Percentiles rank a stretch among this genome's conserved stretches.
Conservation (phyloP, 2,329 filamentous ascomycete species). For the Harringtonia lauricola region DNA sequence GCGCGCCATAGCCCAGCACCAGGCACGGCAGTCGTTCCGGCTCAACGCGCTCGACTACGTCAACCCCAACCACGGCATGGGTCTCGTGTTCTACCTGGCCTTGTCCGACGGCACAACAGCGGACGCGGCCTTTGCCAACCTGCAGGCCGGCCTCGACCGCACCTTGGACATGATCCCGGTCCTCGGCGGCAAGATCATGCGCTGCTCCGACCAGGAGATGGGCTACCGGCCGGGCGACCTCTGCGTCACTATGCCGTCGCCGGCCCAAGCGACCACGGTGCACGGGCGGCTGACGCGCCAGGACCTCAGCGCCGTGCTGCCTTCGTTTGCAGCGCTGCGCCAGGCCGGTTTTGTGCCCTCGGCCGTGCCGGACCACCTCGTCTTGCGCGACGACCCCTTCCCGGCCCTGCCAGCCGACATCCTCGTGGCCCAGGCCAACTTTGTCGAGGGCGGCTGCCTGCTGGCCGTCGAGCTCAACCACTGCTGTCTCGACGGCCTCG, state of each 20-base stretch:
- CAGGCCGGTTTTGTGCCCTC: not conserved
- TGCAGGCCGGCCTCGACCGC: not conserved
- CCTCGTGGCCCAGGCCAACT: slow-evolving; percentile 1
- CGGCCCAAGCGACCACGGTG: not conserved
- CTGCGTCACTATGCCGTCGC: not conserved
- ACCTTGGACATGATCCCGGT: not conserved
- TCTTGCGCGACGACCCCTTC: slow-evolving; percentile 3
- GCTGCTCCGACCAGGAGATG: not conserved
- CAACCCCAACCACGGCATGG: slow-evolving; percentile 4
- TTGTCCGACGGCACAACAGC: not conserved
- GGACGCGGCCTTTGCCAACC: not conserved
- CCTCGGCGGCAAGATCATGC: slow-evolving; percentile 1
- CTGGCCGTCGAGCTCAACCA: slow-evolving; percentile 3
- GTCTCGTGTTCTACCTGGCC: not conserved
- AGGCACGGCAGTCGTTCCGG: not conserved
- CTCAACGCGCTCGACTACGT: slow-evolving; percentile 3
- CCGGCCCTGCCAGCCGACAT: not conserved
- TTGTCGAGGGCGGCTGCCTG: slow-evolving; percentile 1
- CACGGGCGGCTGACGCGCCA: not conserved
- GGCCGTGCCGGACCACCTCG: not conserved
- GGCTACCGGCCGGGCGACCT: not conserved
- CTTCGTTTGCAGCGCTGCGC: not conserved
- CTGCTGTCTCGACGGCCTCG: slow-evolving; percentile 3
- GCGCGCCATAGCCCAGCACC: not conserved
- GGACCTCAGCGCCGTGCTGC: slow-evolving; percentile 1